Evolutionary conservation across 306 rosid species (phyloP).

Genomic region (Glycine latifolia): DNA sequence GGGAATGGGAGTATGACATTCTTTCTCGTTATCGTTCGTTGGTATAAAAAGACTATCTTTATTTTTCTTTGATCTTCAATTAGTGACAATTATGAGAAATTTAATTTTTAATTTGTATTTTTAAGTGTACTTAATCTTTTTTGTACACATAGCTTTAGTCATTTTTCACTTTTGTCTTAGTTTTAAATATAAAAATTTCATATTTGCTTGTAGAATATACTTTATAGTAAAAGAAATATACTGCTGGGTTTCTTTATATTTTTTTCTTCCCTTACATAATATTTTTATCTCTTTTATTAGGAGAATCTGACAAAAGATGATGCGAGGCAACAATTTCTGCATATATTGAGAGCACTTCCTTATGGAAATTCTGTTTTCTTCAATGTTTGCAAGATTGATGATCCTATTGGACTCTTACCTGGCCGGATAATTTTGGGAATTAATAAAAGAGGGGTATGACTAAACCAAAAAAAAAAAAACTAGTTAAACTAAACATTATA

Average conservation of each 20-base stretch:
- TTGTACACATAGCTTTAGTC: not conserved
- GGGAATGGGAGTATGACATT: slow-evolving; percentile 97
- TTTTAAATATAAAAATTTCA: not conserved
- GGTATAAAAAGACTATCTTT: slow-evolving; percentile 60
- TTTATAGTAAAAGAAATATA: slow-evolving; percentile 11
- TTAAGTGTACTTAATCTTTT: slow-evolving; percentile 2
- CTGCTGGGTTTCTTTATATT: not conserved
- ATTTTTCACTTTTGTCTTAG: slow-evolving; percentile 30
- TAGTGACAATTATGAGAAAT: slow-evolving; percentile 7
- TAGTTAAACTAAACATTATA: not conserved
- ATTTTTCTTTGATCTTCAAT: slow-evolving; percentile 21
- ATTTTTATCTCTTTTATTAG: slow-evolving; percentile 49
- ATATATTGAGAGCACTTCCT: slow-evolving; percentile 90
- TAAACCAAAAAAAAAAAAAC: not conserved
- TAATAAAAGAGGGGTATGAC: slow-evolving; percentile 94
- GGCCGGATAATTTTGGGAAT: slow-evolving; percentile 92
- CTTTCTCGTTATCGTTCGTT: slow-evolving; percentile 81
- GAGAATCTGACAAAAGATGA: slow-evolving; percentile 88
- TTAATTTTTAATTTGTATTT: slow-evolving; percentile 20
- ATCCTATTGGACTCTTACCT: slow-evolving; percentile 96
- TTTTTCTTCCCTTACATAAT: not conserved
- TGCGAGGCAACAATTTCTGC: slow-evolving; percentile 92
- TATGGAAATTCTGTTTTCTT: slow-evolving; percentile 95
- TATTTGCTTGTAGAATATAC: slow-evolving; percentile 9
- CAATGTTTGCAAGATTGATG: slow-evolving; percentile 96